Evolutionary conservation across 2,329 filamentous ascomycete genomes (phyloP), one percentile per base, ranked within the genome.

Genomic region (Purpureocillium takamizusanense): DNA sequence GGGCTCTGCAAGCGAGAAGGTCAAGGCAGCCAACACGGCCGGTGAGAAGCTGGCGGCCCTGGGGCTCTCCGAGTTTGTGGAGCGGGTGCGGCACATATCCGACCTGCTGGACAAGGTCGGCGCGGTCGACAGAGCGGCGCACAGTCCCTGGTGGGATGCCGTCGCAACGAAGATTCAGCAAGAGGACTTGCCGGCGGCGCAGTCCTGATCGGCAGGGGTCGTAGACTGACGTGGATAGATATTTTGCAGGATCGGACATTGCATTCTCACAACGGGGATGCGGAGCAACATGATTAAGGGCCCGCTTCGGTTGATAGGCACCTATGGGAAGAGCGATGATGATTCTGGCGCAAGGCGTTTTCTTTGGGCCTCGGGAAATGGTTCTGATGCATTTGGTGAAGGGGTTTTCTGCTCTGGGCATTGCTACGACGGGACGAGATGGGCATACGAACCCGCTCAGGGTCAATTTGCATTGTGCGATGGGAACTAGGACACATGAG

Each of bases 41-140:
- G 76, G 75, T 10, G 83, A 88, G 56, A 79, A 75, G 41, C 68
- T 89, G 7, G 81, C 81, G 1, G 71, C 72, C 3, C 69, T 83
- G 14, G 84, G 84, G 0, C 61, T 89, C 40, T 79, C 79, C 0
- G 84, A 89, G 58, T 88, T 88, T 54, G 78, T 83, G 13, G 73
- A 76, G 21, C 75, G 72, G 43, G 77, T 88, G 12, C 69, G 80
- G 25, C 76, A 77, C 35, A 80, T 88, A 48, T 78, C 84, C 7
- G 81, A 86, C 27, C 69, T 81, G 51, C 61, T 88, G 42, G 70
- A 74, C 31, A 72, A 73, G 52, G 70, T 87, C 4, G 78, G 79
- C 12, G 64, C 64, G 4, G 78, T 87, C 5, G 83, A 88, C 53
- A 70, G 79, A 45, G 78, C 76, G 43, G 72, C 76, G 7, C 83